Percentiles rank a stretch among this genome's conserved stretches.
Evolutionary conservation across 768 basidiomycete genomes (phyloP).

Genomic region (Tulasnella sp.): DNA sequence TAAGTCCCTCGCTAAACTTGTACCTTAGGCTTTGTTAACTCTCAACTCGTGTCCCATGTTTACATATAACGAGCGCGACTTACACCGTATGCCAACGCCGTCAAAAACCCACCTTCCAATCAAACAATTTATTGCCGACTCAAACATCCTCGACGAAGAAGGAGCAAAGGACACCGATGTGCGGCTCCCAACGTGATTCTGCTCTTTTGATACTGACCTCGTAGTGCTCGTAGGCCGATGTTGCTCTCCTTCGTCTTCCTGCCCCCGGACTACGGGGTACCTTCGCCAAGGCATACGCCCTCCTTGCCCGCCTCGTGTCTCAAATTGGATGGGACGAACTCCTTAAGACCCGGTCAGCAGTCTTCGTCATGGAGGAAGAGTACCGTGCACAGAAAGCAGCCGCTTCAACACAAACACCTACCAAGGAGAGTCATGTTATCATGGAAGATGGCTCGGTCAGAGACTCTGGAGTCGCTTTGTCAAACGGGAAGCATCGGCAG

Average conservation of each 20-base stretch:
- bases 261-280: conserved; percentile 92
- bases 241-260: conserved; percentile 86
- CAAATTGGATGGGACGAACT: conserved; percentile 99
- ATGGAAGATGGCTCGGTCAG: conserved; percentile 52
- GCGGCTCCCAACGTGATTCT: conserved; percentile 10
- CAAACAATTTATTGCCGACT: conserved; percentile 71
- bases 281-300: conserved; percentile 86
- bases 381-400: conserved; percentile 94
- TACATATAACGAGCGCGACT: conserved; percentile 93
- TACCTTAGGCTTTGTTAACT: conserved; percentile 59
- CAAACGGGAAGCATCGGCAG: conserved; percentile 15
- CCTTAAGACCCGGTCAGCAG: conserved; percentile 81
- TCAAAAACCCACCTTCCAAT: conserved; percentile 76
- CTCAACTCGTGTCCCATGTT: conserved; percentile 99
- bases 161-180: conserved; percentile 78
- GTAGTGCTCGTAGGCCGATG: conserved; percentile 55
- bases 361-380: conserved; percentile 99
- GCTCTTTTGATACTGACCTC: not conserved
- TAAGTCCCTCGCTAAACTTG: not conserved
- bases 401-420: conserved; percentile 17
- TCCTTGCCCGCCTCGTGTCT: conserved; percentile 82
- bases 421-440: conserved; percentile 28
- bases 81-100: conserved; percentile 73
- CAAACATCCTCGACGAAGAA: conserved; percentile 69
- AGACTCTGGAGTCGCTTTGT: conserved; percentile 22